phyloP scores from a whole-genome alignment of 2,329 filamentous ascomycete species.

The Alternaria brassicicola region DNA sequence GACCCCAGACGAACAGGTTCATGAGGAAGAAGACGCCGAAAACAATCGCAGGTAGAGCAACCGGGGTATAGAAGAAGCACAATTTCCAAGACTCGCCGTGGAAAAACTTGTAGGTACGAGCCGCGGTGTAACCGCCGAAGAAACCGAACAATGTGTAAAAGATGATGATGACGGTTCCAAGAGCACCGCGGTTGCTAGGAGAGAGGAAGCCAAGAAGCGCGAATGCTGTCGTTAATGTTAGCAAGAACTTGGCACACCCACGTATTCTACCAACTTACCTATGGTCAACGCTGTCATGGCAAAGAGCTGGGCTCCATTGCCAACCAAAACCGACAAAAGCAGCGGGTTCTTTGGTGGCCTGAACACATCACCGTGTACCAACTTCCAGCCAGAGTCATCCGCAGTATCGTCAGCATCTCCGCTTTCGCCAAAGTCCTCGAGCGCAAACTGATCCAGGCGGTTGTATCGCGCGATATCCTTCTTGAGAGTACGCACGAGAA shows the following conservation, averaged over 20 bases:
- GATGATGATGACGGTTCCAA: constrained; percentile 90
- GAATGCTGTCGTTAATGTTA: constrained; percentile 61
- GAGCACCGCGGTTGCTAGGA: constrained; percentile 90
- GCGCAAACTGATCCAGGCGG: constrained; percentile 84
- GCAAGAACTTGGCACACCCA: background rate
- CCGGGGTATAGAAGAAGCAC: constrained; percentile 86
- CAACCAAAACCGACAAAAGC: constrained; percentile 83
- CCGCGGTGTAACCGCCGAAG: constrained; percentile 87
- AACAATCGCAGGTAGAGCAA: constrained; percentile 83
- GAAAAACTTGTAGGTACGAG: constrained; percentile 93
- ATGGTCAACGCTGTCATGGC: constrained; percentile 98
- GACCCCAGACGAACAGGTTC: constrained; percentile 95
- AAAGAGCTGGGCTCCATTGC: constrained; percentile 94
- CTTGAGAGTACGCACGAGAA: constrained; percentile 82
- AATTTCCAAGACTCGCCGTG: constrained; percentile 92
- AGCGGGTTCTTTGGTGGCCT: constrained; percentile 82
- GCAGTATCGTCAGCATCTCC: constrained; percentile 83
- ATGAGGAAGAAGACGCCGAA: constrained; percentile 91
- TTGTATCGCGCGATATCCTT: constrained; percentile 99
- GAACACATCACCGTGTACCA: constrained; percentile 98
- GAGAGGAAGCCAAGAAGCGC: constrained; percentile 94
- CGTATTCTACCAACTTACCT: constrained; percentile 46
- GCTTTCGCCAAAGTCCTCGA: constrained; percentile 85
- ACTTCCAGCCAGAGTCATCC: constrained; percentile 97
- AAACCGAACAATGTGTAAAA: constrained; percentile 93